Percentiles rank a stretch among this genome's conserved stretches.
Conservation (phyloP, 768 basidiomycete species). For the Leccinum obscurum region DNA sequence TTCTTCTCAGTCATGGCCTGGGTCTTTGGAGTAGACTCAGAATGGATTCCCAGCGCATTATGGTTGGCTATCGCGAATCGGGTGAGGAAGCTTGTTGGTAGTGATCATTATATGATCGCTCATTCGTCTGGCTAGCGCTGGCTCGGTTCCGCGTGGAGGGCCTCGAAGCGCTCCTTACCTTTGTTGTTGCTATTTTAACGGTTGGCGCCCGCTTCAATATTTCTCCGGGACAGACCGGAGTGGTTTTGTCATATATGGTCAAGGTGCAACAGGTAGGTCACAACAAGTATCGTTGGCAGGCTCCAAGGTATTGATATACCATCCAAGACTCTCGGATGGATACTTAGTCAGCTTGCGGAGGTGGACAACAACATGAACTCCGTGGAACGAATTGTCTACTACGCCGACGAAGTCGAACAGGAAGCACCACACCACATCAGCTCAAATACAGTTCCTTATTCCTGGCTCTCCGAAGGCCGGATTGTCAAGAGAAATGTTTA, state of each 20-base stretch:
- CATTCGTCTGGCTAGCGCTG: slow-evolving; percentile 50
- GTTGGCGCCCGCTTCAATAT: slow-evolving; percentile 73
- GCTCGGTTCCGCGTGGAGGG: slow-evolving; percentile 93
- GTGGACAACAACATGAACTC: slow-evolving; percentile 94
- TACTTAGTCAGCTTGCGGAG: slow-evolving; percentile 77
- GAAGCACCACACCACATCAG: slow-evolving; percentile 72
- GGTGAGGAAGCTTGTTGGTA: slow-evolving; percentile 30
- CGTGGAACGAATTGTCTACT: slow-evolving; percentile 86
- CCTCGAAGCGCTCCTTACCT: slow-evolving; percentile 68
- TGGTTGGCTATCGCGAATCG: slow-evolving; percentile 87
- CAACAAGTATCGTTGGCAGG: background rate
- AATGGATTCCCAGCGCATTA: slow-evolving; percentile 56
- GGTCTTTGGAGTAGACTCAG: slow-evolving; percentile 61
- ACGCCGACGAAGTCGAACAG: slow-evolving; percentile 80
- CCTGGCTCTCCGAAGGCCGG: slow-evolving; percentile 76
- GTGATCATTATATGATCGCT: background rate
- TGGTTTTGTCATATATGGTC: slow-evolving; percentile 78
- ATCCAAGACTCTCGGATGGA: slow-evolving; percentile 62
- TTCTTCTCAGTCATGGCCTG: slow-evolving; percentile 99
- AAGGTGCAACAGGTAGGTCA: slow-evolving; percentile 67
- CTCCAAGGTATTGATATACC: slow-evolving; percentile 1
- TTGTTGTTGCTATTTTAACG: slow-evolving; percentile 77
- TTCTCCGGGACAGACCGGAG: slow-evolving; percentile 76
- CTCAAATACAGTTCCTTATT: slow-evolving; percentile 53
- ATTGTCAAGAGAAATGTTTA: slow-evolving; percentile 76